These are phyloP conservation scores for Daphne laureola DNA, from an alignment of 441 rosid genomes.

Conservation along the genomic window DNA sequence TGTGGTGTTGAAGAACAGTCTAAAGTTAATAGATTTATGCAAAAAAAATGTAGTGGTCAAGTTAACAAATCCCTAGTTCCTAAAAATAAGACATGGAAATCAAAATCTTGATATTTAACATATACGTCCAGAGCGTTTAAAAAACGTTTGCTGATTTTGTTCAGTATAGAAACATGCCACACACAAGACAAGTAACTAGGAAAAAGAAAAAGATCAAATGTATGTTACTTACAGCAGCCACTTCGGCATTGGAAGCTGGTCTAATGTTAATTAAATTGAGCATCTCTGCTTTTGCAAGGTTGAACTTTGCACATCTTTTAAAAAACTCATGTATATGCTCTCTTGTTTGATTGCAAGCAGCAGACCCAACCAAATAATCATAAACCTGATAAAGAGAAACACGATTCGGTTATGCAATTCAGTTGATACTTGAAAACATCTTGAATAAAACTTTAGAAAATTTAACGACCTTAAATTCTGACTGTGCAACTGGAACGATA, in stretches of 20 bases:
- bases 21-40: too few relatives aligned
- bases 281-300: constrained; percentile 74
- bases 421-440: background rate
- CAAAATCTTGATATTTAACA: too few relatives aligned
- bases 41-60: too few relatives aligned
- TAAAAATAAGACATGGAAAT: too few relatives aligned
- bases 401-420: constrained; percentile 3
- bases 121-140: too few relatives aligned
- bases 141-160: too few relatives aligned
- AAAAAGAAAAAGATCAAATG: background rate
- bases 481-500: constrained; percentile 48
- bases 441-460: background rate
- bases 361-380: constrained; percentile 55
- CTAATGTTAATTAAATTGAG: constrained; percentile 61
- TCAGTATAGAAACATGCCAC: too few relatives aligned
- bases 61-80: too few relatives aligned
- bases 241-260: constrained; percentile 47
- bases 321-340: constrained; percentile 39
- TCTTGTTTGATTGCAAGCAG: constrained; percentile 54
- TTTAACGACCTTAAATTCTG: constrained; percentile 55
- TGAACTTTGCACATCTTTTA: constrained; percentile 44
- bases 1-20: too few relatives aligned
- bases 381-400: constrained; percentile 42
- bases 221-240: constrained; percentile 35
- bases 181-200: background rate